Base-by-base conservation (phyloP, 805 yeast species). In the Lachancea kluyveri region DNA sequence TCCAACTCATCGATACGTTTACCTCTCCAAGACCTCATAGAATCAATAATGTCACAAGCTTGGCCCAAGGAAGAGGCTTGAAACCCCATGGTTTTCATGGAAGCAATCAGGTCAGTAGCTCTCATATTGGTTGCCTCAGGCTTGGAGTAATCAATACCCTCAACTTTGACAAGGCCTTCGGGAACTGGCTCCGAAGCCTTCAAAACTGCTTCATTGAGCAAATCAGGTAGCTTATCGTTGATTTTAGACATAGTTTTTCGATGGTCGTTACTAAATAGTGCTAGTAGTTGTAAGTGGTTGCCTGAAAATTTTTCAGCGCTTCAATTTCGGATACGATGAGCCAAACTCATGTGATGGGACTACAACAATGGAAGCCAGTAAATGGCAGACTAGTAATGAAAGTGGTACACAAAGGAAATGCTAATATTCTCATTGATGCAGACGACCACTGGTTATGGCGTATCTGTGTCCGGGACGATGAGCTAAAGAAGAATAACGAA, bases 11-110 rank as follows among this genome's bases (percentile, higher is more conserved):
- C 78, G 21, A 62, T 72, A 49, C 83, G 83, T 37, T 72, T 72
- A 34, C 97, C 98, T 60, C 90, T 76, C 97, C 97, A 92, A 14
- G 63, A 37, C 62, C 96, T 75, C 99, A 92, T 92, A 28, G 82
- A 77, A 52, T 90, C 76, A 37, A 92, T 86, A 45, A 94, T 85
- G 18, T 87, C 95, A 57, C 96, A 87, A 3, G 96, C 96, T 45
- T 77, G 69, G 19, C 87, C 79, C 28, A 92, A 70, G 5, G 90
- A 71, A 6, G 88, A 74, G 7, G 94, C 98, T 65, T 92, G 99
- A 67, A 90, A 92, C 6, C 99, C 99, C 96, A 94, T 92, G 22
- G 77, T 77, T 48, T 68, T 77, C 98, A 94, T 92, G 19, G 90
- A 74, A 20, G 65, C 67, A 42, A 92, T 72, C 43, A 92, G 66